Conservation (phyloP, 2,329 filamentous ascomycete genomes). For the Penicillium sp. region DNA sequence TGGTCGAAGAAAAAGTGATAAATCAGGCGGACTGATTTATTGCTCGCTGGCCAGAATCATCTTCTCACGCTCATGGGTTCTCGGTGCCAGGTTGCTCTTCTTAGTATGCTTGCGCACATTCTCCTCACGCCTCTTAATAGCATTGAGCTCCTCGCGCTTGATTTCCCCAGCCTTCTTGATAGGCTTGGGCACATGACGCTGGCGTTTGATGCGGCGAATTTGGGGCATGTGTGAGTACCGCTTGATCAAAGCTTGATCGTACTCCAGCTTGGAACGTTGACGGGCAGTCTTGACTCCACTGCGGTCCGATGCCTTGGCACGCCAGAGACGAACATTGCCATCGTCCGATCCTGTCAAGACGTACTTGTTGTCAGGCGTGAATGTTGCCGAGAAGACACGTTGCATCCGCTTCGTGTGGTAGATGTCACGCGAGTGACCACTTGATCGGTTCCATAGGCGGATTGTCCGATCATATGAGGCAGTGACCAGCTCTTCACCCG, state of each 20-base stretch:
- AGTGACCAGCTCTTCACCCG: conserved; percentile 87
- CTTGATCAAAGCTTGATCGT: conserved; percentile 79
- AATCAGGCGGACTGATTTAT: conserved; percentile 34
- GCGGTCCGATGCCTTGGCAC: conserved; percentile 77
- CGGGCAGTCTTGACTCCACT: conserved; percentile 81
- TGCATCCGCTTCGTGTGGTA: conserved; percentile 99
- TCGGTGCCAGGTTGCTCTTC: conserved; percentile 68
- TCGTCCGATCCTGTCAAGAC: conserved; percentile 89
- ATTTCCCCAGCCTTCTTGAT: conserved; percentile 96
- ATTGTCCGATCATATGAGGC: conserved; percentile 87
- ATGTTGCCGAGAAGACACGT: conserved; percentile 79
- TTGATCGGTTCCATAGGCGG: conserved; percentile 75
- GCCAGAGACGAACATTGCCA: conserved; percentile 87
- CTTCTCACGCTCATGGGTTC: conserved; percentile 84
- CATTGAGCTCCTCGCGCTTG: conserved; percentile 81
- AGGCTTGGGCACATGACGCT: conserved; percentile 86
- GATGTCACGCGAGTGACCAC: conserved; percentile 83
- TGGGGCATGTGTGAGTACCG: conserved; percentile 96
- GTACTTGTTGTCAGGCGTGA: conserved; percentile 87
- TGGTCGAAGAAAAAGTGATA: conserved; percentile 7
- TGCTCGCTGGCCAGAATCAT: conserved; percentile 73
- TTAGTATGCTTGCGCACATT: conserved; percentile 90
- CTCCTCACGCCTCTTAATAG: conserved; percentile 87
- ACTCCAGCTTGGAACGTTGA: conserved; percentile 85
- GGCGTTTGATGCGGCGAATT: conserved; percentile 82